Conservation (phyloP, 2,329 filamentous ascomycete species). For the Apiospora sp. region DNA sequence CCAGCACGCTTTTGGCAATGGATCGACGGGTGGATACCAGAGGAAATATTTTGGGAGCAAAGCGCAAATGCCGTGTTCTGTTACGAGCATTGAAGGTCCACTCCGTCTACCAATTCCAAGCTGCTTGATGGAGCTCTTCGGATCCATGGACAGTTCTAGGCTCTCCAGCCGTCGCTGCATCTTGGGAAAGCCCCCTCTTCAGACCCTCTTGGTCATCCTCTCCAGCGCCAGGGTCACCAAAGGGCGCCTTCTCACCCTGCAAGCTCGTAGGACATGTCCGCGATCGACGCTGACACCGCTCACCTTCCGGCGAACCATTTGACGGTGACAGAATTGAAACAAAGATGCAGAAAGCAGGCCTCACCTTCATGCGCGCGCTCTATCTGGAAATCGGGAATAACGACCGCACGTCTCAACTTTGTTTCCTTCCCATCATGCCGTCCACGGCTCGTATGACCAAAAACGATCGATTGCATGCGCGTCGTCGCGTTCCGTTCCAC, state of each 20-base stretch:
- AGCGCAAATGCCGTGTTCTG: constrained; percentile 3
- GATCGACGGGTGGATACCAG: neutral
- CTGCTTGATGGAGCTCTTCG: neutral
- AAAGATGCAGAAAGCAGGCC: neutral
- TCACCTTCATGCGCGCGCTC: neutral
- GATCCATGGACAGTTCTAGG: constrained; percentile 9
- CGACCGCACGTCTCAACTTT: neutral
- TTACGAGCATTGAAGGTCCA: constrained; percentile 6
- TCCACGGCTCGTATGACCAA: neutral
- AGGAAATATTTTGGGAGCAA: neutral
- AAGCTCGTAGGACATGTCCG: neutral
- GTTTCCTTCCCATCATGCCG: neutral
- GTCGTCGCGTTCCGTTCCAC: constrained; percentile 13
- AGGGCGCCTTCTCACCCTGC: neutral
- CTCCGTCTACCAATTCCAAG: neutral
- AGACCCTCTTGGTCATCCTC: neutral
- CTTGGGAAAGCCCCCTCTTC: neutral
- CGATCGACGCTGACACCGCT: neutral
- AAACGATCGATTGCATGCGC: neutral
- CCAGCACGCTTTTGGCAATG: neutral
- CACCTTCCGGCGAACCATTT: neutral
- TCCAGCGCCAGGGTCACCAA: neutral
- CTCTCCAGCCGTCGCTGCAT: neutral
- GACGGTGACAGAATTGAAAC: neutral
- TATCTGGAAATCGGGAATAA: neutral